These are phyloP conservation scores for Cephalotrichum gorgonifer DNA, from an alignment of 2,329 filamentous ascomycete genomes.

Conservation along the genomic window DNA sequence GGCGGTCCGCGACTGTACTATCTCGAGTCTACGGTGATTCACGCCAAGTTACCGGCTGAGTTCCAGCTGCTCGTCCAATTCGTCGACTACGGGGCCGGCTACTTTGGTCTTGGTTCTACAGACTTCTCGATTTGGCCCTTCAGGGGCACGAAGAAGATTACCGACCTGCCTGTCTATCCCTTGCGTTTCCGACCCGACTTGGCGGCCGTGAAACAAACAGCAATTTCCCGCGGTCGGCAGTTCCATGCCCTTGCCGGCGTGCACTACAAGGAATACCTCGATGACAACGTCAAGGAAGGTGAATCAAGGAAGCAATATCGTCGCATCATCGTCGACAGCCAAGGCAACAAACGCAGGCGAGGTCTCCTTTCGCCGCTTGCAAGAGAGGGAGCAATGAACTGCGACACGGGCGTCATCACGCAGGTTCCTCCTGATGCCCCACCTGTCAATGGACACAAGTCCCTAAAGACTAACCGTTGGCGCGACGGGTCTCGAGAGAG, in stretches of 20 bases:
- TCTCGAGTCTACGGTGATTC: conserved; percentile 24
- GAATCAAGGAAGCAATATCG: conserved; percentile 15
- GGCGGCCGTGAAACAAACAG: conserved; percentile 19
- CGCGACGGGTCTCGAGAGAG: neutral
- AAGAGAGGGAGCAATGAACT: neutral
- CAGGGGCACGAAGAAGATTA: conserved; percentile 31
- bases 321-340: conserved; percentile 17
- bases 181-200: conserved; percentile 29
- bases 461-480: neutral
- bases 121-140: conserved; percentile 28
- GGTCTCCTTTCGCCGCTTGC: neutral
- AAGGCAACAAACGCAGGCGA: neutral
- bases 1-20: conserved; percentile 27
- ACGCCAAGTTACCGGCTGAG: conserved; percentile 20
- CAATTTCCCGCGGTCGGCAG: conserved; percentile 28
- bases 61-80: conserved; percentile 28
- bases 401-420: neutral
- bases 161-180: conserved; percentile 31
- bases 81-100: conserved; percentile 37
- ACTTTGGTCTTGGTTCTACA: conserved; percentile 28
- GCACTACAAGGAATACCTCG: conserved; percentile 35
- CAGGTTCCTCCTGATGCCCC: neutral
- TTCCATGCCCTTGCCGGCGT: conserved; percentile 35
- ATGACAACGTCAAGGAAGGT: conserved; percentile 21
- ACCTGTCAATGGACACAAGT: neutral